A percentile compares a stretch with the other conserved stretches of the same genome.
Evolutionary conservation across 495 filamentous ascomycete genomes (phyloP).

Genomic region (Hypoxylon rickii): DNA sequence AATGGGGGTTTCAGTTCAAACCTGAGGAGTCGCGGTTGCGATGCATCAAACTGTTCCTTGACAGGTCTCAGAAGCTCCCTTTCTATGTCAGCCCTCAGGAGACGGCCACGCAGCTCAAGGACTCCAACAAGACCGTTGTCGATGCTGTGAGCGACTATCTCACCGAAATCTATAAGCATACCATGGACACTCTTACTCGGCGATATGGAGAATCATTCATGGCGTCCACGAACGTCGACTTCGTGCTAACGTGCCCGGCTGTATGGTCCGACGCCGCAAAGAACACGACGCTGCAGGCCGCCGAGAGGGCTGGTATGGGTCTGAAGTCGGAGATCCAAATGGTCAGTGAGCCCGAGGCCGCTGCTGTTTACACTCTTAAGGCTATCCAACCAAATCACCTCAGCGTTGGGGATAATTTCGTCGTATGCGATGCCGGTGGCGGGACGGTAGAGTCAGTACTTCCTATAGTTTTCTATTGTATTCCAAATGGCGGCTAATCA

Average conservation of each 20-base stretch:
- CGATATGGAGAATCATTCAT: constrained; percentile 67
- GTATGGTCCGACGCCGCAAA: constrained; percentile 82
- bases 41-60: constrained; percentile 80
- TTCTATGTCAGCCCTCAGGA: constrained; percentile 77
- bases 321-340: constrained; percentile 62
- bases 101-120: constrained; percentile 72
- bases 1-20: constrained; percentile 80
- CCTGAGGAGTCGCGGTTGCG: constrained; percentile 74
- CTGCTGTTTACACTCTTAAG: constrained; percentile 72
- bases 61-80: constrained; percentile 75
- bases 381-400: constrained; percentile 67
- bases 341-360: constrained; percentile 77
- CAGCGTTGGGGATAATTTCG: constrained; percentile 69
- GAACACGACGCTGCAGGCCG: constrained; percentile 65
- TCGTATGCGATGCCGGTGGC: constrained; percentile 79
- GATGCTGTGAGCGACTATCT: constrained; percentile 71
- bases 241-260: constrained; percentile 77
- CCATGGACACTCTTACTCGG: constrained; percentile 70
- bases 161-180: constrained; percentile 71
- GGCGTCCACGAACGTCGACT: constrained; percentile 63
- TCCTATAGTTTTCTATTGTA: constrained; percentile 19
- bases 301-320: constrained; percentile 71
- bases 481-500: constrained; percentile 32
- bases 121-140: constrained; percentile 62
- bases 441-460: constrained; percentile 67